Percentiles rank a stretch among this genome's conserved stretches.
phyloP scores from a whole-genome alignment of 768 basidiomycete species.

The button mushroom (Agaricus bisporus) region DNA sequence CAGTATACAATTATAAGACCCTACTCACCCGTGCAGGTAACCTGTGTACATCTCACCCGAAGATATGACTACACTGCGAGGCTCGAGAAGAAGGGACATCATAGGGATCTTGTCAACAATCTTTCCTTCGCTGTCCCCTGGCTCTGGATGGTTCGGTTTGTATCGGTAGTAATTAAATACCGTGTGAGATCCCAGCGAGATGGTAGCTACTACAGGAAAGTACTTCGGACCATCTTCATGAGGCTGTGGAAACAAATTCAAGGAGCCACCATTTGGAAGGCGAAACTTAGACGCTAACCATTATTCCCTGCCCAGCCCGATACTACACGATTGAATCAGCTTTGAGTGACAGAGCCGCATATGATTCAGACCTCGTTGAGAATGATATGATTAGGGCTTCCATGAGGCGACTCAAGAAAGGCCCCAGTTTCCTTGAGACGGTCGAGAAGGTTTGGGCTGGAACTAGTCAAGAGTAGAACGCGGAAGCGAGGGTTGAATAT shows the following conservation, averaged over 20 bases:
- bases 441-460: conserved; percentile 73
- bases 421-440: conserved; percentile 61
- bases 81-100: conserved; percentile 74
- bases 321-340: conserved; percentile 43
- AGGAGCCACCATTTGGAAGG: conserved; percentile 7
- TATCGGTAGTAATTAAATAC: conserved; percentile 82
- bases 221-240: conserved; percentile 93
- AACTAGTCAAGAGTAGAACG: not conserved
- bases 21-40: conserved; percentile 65
- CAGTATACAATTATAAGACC: not conserved
- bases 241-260: conserved; percentile 44
- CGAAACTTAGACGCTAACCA: conserved; percentile 43
- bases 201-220: conserved; percentile 82
- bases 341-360: conserved; percentile 1
- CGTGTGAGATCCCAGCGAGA: conserved; percentile 81
- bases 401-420: conserved; percentile 59
- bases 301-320: conserved; percentile 86
- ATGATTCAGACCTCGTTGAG: conserved; percentile 64
- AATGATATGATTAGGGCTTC: conserved; percentile 81
- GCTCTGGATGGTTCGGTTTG: conserved; percentile 19
- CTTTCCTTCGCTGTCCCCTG: conserved; percentile 31
- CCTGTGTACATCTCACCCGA: conserved; percentile 59
- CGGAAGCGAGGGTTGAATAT: not conserved
- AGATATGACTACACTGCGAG: conserved; percentile 80
- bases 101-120: conserved; percentile 60